Evolutionary conservation across 345 rosid species (phyloP).

Genomic region (Syzygium aqueum): DNA sequence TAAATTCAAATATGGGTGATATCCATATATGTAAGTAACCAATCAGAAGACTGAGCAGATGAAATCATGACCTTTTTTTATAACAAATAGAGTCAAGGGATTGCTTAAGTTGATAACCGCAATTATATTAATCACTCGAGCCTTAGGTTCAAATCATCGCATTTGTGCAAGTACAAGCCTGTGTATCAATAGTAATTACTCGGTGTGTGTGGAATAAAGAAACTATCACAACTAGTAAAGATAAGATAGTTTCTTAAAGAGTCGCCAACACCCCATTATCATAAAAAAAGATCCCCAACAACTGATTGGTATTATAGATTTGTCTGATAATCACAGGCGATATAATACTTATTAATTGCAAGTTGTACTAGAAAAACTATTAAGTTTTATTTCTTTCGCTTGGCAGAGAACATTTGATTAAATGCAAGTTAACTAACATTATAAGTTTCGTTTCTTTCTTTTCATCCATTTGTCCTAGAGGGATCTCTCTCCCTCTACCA

Average conservation of each 20-base stretch:
- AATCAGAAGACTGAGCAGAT: neutral
- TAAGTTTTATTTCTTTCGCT: neutral
- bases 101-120: neutral
- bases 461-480: neutral
- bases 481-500: neutral
- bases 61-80: neutral
- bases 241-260: no score
- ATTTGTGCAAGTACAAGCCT: neutral
- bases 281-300: no score
- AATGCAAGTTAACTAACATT: neutral
- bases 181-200: neutral
- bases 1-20: neutral
- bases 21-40: neutral
- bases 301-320: neutral
- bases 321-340: neutral
- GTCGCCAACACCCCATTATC: no score
- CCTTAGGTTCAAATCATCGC: neutral
- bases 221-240: no score
- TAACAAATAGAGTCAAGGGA: neutral
- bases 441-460: no score
- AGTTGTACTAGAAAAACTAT: neutral
- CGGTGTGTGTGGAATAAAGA: no score
- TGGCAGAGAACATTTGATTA: neutral
- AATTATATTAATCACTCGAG: neutral
- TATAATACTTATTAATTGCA: neutral